Evolutionary conservation across 495 filamentous ascomycete genomes (phyloP), one percentile per base, ranked within the genome.

Genomic region (Trichocladium antarcticum): DNA sequence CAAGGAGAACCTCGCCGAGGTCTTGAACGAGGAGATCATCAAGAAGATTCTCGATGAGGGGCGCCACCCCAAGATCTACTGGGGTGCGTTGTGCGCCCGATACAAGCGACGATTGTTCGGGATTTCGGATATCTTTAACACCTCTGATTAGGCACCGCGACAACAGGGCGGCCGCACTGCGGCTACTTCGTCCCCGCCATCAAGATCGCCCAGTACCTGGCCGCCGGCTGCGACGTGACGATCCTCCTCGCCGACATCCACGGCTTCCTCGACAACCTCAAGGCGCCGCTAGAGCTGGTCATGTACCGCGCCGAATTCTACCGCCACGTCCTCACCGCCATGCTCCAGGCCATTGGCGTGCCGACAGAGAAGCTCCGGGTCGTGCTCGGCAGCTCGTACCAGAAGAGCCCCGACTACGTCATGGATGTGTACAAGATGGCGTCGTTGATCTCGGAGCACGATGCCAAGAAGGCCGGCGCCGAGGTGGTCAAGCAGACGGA

Each of bases 401-500:
- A 98, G 64, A 71, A 77, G 54, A 74, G 61, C 22, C 62, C 69
- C 9, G 75, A 79, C 9, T 92, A 88, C 64, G 75, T 74, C 8
- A 85, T 87, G 81, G 86, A 89, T 60, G 61, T 85, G n/a, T 83
- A 82, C 64, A 76, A 78, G 65, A 53, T 65, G 38, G 53, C 54
- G 22, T 61, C 76, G 0, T 58, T 84, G 6, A 74, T 75, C 11
- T 74, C 74, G 1, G 74, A 79, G 52, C 74, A 80, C 55, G 85
- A 89, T 58, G 81, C 86, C 5, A 83, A 85, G 61, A 90, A 87
- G 65, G 87, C 88, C 0, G 89, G 92, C 12, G 84, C 85, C 1
- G 92, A 98, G 60, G 76, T 98, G 6, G 89, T 98, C 37, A 98
- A 97, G 72, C 87, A 96, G 69, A 75, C 81, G 11, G 74, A 75